These are phyloP conservation scores for Plasmodium malariae DNA, from an alignment of 169 alveolate species.

Conservation along the genomic window DNA sequence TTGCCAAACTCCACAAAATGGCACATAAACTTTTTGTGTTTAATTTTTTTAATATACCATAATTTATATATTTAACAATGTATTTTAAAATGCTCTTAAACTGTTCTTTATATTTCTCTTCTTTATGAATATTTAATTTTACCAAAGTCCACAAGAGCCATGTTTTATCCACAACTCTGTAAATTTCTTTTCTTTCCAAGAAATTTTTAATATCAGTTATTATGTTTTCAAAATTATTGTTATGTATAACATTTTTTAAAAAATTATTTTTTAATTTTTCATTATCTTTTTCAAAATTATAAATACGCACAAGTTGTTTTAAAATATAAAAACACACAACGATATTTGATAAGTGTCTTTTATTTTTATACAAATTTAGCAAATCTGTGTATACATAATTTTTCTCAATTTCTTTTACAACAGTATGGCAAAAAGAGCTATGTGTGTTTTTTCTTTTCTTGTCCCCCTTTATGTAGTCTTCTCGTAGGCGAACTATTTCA, in stretches of 20 bases:
- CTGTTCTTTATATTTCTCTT: slow-evolving; percentile 27
- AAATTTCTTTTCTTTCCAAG: slow-evolving; percentile 62
- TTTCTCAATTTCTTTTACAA: slow-evolving; percentile 64
- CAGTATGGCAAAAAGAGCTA: slow-evolving; percentile 33
- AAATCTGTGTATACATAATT: slow-evolving; percentile 58
- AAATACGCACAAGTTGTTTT: slow-evolving; percentile 42
- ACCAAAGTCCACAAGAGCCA: slow-evolving; percentile 66
- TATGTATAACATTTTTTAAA: slow-evolving; percentile 32
- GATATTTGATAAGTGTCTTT: slow-evolving; percentile 66
- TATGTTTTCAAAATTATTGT: slow-evolving; percentile 28
- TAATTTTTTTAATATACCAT: slow-evolving; percentile 43
- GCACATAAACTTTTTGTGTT: slow-evolving; percentile 76
- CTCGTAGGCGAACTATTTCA: slow-evolving; percentile 1
- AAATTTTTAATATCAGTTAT: slow-evolving; percentile 38
- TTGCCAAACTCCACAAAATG: slow-evolving; percentile 67
- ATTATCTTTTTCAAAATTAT: slow-evolving; percentile 49
- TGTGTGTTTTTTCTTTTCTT: neutral
- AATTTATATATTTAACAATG: slow-evolving; percentile 36
- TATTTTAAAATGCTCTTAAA: slow-evolving; percentile 25
- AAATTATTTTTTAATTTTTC: slow-evolving; percentile 8
- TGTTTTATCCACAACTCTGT: slow-evolving; percentile 70
- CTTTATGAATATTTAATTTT: slow-evolving; percentile 66
- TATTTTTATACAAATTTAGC: slow-evolving; percentile 29
- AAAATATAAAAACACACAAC: slow-evolving; percentile 67
- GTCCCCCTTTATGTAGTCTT: slow-evolving; percentile 8